Base-by-base conservation (phyloP, 768 basidiomycete species). In the Tephrocybe sp. region DNA sequence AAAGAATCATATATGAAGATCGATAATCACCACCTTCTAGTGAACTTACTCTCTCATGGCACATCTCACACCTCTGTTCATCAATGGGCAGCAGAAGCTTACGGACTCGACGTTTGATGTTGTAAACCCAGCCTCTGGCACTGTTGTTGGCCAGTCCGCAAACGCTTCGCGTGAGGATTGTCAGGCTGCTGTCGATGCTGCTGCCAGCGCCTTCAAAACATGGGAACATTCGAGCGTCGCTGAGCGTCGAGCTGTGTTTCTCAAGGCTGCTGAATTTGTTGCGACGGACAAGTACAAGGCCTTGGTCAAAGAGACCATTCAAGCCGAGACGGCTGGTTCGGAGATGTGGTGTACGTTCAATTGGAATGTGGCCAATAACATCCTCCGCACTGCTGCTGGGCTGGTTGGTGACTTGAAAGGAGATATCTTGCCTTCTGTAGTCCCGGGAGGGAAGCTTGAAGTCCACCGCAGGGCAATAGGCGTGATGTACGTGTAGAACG, bases 181-280 rank as follows among this genome's bases (percentile, higher is more conserved):
- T 45, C 66, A 62, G 33, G 69, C 67, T 0, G 80, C 79, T 3
- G 67, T 80, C 24, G 68, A 76, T 24, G 70, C 73, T 6, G 79
- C 79, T 0, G 66, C 65, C 4, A 61, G 65, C 9, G 81, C 80
- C 4, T 78, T 80, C 66, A 65, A 65, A 48, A 66, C 70, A 9
- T 81, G 81, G 81, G 78, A 79, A 45, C 51, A 66, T 24, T 68
- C 67, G 3, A 63, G 64, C 1, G 58, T 70, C 11, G 59, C 63
- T 26, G 55, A 67, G 30, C 65, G 73, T 42, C 73, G 79, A 28
- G 71, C 72, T 30, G 71, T 82, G 11, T 67, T 82, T 43, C 63
- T 78, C 40, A 75, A 71, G 53, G 80, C 78, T 4, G 75, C 79
- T 1, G 74, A 78, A 14, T 58, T 82, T 3, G 49, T 77, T n/a